A percentile compares a stretch with the other conserved stretches of the same genome.
These are phyloP conservation scores for Rhododendron ovatum DNA, from an alignment of 148 eudicot genomes.

Conservation along the genomic window DNA sequence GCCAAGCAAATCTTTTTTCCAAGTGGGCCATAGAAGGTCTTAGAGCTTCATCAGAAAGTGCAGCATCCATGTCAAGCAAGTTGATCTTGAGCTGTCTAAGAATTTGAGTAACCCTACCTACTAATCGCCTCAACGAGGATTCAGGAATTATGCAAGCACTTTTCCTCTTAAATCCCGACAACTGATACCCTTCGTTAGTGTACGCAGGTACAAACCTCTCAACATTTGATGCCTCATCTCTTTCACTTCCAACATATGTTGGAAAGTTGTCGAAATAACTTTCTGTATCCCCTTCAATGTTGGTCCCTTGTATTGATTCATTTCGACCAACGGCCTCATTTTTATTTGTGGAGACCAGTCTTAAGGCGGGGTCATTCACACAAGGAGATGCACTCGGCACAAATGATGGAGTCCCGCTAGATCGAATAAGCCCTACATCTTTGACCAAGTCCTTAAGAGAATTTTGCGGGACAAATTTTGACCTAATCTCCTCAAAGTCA, in stretches of 20 bases:
- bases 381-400: constrained; percentile 20
- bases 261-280: background rate
- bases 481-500: constrained; percentile 34
- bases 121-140: constrained; percentile 32
- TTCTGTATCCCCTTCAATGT: background rate
- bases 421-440: constrained; percentile 38
- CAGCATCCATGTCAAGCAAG: constrained; percentile 54
- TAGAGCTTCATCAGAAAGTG: constrained; percentile 47
- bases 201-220: constrained; percentile 7
- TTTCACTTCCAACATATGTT: constrained; percentile 11
- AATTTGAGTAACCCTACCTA: constrained; percentile 32
- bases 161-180: constrained; percentile 15
- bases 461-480: constrained; percentile 27
- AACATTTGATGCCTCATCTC: constrained; percentile 12
- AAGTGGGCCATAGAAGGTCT: constrained; percentile 32
- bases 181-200: constrained; percentile 10
- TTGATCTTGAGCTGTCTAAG: constrained; percentile 38
- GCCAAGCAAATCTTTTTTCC: constrained; percentile 42
- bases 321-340: constrained; percentile 3
- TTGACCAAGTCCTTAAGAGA: constrained; percentile 36
- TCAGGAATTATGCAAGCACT: constrained; percentile 22
- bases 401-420: constrained; percentile 31
- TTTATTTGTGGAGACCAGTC: constrained; percentile 9
- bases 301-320: constrained; percentile 4
- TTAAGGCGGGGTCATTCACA: constrained; percentile 28